phyloP scores from a whole-genome alignment of 169 alveolate species.

The Miamiensis avidus region DNA sequence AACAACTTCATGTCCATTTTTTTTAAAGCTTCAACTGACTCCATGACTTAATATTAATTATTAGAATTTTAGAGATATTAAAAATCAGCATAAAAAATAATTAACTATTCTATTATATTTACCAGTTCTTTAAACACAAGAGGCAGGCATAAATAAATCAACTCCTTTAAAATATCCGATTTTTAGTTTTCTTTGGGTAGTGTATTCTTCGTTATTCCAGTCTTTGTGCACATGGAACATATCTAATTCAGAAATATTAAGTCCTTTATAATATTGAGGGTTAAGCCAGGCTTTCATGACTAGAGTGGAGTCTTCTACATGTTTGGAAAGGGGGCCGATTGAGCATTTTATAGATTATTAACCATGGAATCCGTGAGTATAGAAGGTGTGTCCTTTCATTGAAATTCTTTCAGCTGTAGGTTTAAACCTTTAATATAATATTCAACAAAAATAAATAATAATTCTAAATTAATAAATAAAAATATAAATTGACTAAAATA shows the following conservation, averaged over 20 bases:
- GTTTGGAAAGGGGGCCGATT: slow-evolving; percentile 60
- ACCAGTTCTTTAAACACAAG: slow-evolving; percentile 29
- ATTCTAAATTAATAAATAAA: neutral
- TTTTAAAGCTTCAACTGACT: slow-evolving; percentile 23
- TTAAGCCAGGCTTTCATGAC: slow-evolving; percentile 30
- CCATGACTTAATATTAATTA: neutral
- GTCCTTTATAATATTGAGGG: neutral
- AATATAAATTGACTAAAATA: neutral
- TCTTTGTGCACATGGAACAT: neutral
- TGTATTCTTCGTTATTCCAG: slow-evolving; percentile 8
- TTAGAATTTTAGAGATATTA: too few relatives aligned
- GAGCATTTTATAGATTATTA: slow-evolving; percentile 1
- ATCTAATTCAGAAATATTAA: neutral
- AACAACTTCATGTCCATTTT: slow-evolving; percentile 38
- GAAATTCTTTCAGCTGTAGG: slow-evolving; percentile 55
- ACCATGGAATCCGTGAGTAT: neutral
- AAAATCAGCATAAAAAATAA: neutral
- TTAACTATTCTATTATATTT: neutral
- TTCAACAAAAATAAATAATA: too few relatives aligned
- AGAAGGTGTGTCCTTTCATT: slow-evolving; percentile 7
- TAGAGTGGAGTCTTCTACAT: slow-evolving; percentile 58
- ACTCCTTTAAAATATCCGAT: slow-evolving; percentile 49
- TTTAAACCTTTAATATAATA: slow-evolving; percentile 25
- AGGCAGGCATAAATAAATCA: slow-evolving; percentile 4
- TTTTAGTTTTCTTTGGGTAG: slow-evolving; percentile 26